Conservation (phyloP, 2,329 filamentous ascomycete species). For the Helotiales sp. region DNA sequence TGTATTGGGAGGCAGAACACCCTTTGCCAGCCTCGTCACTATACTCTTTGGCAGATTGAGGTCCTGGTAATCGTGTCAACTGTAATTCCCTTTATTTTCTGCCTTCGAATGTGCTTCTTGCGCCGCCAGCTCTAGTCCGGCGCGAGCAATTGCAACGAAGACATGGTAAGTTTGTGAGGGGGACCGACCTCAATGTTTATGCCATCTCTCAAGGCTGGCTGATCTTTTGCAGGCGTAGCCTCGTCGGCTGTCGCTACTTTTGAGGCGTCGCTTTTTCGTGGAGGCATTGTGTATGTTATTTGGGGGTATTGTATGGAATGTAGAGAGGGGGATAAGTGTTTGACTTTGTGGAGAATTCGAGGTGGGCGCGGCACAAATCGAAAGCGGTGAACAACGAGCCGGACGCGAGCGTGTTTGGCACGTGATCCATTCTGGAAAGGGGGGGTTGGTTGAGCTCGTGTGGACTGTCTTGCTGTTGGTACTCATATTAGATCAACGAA, state of each 20-base stretch:
- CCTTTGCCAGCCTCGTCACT: slow-evolving; percentile 79
- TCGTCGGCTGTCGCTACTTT: slow-evolving; percentile 53
- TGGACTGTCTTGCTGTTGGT: too few species aligned
- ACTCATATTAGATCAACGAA: not conserved
- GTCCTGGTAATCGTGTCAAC: slow-evolving; percentile 56
- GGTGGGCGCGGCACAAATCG: not conserved
- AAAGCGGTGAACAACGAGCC: slow-evolving; percentile 7
- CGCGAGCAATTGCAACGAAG: not conserved
- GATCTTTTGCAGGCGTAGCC: slow-evolving; percentile 39
- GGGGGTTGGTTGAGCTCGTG: not conserved
- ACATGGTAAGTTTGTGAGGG: not conserved
- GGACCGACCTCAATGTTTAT: slow-evolving; percentile 56
- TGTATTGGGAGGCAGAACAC: slow-evolving; percentile 78
- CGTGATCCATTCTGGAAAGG: not conserved
- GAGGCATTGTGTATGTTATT: slow-evolving; percentile 52
- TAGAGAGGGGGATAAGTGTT: not conserved
- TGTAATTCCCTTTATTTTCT: not conserved
- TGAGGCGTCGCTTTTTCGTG: slow-evolving; percentile 60
- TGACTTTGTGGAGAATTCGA: slow-evolving; percentile 10
- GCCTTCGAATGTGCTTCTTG: not conserved
- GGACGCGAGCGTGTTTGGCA: slow-evolving; percentile 7
- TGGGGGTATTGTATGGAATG: not conserved
- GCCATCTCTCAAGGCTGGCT: slow-evolving; percentile 33
- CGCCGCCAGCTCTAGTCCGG: not conserved
- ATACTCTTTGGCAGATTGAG: slow-evolving; percentile 80